Percentiles rank a stretch among this genome's conserved stretches.
Conservation (phyloP, 208 protist species). For the Leishmania turanica region DNA sequence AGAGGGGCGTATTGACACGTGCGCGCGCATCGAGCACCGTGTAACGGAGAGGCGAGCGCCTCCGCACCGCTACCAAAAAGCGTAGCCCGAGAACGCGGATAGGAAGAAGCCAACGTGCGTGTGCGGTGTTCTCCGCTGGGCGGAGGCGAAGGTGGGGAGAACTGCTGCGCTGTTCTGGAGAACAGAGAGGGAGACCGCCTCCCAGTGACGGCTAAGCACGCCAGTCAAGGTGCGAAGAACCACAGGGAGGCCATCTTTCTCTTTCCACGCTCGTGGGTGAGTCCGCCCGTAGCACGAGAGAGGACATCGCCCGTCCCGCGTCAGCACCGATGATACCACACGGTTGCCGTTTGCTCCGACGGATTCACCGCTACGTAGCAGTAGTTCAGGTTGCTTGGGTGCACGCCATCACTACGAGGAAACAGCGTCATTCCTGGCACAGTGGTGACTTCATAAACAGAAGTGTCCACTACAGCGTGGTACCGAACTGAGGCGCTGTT, state of each 20-base stretch:
- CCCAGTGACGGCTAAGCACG: not conserved
- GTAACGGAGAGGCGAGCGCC: not conserved
- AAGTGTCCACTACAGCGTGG: slow-evolving; percentile 30
- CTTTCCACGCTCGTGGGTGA: not conserved
- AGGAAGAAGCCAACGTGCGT: not conserved
- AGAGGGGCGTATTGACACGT: too few species aligned
- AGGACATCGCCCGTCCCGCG: not conserved
- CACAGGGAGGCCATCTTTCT: not conserved
- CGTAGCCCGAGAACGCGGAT: not conserved
- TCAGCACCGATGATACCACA: slow-evolving; percentile 43
- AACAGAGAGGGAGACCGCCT: not conserved
- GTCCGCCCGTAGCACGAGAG: not conserved
- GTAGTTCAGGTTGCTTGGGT: slow-evolving; percentile 66
- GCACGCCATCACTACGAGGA: slow-evolving; percentile 33
- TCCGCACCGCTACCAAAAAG: not conserved
- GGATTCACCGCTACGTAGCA: slow-evolving; percentile 69
- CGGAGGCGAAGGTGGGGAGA: not conserved
- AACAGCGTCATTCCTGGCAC: slow-evolving; percentile 35
- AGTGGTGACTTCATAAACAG: slow-evolving; percentile 30
- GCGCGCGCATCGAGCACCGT: too few species aligned
- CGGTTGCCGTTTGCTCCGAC: slow-evolving; percentile 30
- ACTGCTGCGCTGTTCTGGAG: not conserved
- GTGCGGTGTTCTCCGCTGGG: not conserved
- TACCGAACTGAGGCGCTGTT: slow-evolving; percentile 1
- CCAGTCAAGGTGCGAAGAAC: not conserved